A percentile compares a stretch with the other conserved stretches of the same genome.
These are phyloP conservation scores for Daphne laureola DNA, from an alignment of 441 rosid species.

Conservation along the genomic window DNA sequence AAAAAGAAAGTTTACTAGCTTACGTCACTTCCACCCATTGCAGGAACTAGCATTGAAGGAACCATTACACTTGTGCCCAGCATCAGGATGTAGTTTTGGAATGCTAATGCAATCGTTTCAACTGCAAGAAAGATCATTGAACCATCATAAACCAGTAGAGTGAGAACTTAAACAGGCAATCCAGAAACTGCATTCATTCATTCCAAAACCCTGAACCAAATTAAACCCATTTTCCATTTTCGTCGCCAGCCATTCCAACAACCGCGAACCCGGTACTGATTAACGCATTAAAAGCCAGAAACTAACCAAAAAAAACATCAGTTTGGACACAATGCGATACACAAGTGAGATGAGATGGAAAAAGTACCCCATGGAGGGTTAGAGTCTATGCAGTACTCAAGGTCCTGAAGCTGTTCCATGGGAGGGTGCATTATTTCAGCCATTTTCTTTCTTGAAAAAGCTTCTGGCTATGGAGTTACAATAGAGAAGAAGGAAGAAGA, in stretches of 20 bases:
- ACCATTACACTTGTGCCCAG: conserved; percentile 67
- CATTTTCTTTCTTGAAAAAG: conserved; percentile 27
- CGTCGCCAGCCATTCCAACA: too few relatives aligned
- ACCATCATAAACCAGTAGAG: neutral
- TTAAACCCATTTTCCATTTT: too few relatives aligned
- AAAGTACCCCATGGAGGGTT: conserved; percentile 75
- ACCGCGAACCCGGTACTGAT: too few relatives aligned
- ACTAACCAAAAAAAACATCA: too few relatives aligned
- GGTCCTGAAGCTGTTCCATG: conserved; percentile 82
- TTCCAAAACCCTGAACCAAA: too few relatives aligned
- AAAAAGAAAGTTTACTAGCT: conserved; percentile 17
- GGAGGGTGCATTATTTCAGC: conserved; percentile 76
- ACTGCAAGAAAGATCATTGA: conserved; percentile 35
- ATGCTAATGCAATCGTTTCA: conserved; percentile 57
- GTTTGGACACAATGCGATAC: too few relatives aligned
- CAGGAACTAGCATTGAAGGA: conserved; percentile 54
- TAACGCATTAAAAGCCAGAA: too few relatives aligned
- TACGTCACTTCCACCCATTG: conserved; percentile 67
- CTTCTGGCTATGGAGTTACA: neutral
- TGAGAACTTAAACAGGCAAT: too few relatives aligned
- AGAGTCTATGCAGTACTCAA: conserved; percentile 83
- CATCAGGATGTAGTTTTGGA: conserved; percentile 69
- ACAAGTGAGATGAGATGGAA: neutral
- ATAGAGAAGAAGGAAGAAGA: conserved; percentile 1
- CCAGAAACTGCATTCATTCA: too few relatives aligned